Evolutionary conservation across 805 yeast species (phyloP).

Genomic region (Ogataea zsoltii): DNA sequence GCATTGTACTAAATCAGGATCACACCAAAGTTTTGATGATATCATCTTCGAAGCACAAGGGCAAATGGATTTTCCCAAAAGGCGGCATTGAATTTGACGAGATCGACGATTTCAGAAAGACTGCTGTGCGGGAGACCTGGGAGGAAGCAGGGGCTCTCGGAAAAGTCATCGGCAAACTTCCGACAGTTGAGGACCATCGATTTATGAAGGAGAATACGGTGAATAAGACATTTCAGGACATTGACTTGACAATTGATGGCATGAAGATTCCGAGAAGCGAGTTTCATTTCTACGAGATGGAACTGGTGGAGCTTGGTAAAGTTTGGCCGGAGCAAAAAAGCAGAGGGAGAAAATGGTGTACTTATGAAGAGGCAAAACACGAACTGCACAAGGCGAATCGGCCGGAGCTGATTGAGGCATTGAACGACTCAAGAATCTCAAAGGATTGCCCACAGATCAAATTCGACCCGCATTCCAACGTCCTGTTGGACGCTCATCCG

Average conservation of each 20-base stretch:
- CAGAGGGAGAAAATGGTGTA: slow-evolving; percentile 76
- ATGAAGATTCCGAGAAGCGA: slow-evolving; percentile 66
- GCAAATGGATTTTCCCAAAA: slow-evolving; percentile 88
- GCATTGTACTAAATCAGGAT: slow-evolving; percentile 65
- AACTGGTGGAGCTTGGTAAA: slow-evolving; percentile 51
- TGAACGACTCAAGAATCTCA: slow-evolving; percentile 53
- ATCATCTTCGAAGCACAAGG: slow-evolving; percentile 66
- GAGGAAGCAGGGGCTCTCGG: slow-evolving; percentile 95
- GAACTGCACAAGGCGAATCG: slow-evolving; percentile 59
- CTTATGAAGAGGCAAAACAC: slow-evolving; percentile 63
- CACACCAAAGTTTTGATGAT: slow-evolving; percentile 72
- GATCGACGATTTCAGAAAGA: slow-evolving; percentile 38
- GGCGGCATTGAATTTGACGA: slow-evolving; percentile 95
- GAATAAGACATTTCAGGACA: slow-evolving; percentile 16
- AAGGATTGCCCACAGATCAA: slow-evolving; percentile 35
- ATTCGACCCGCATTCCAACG: slow-evolving; percentile 28
- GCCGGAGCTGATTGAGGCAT: slow-evolving; percentile 66
- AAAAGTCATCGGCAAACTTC: slow-evolving; percentile 52
- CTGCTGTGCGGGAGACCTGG: slow-evolving; percentile 93
- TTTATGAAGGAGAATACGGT: slow-evolving; percentile 25
- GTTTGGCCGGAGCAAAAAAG: slow-evolving; percentile 74
- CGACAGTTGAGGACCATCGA: slow-evolving; percentile 60
- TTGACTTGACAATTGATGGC: slow-evolving; percentile 28
- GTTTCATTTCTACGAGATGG: slow-evolving; percentile 84
- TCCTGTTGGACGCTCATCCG: slow-evolving; percentile 31